phyloP scores from a whole-genome alignment of 2,329 filamentous ascomycete species.

The Xylaria polymorpha region DNA sequence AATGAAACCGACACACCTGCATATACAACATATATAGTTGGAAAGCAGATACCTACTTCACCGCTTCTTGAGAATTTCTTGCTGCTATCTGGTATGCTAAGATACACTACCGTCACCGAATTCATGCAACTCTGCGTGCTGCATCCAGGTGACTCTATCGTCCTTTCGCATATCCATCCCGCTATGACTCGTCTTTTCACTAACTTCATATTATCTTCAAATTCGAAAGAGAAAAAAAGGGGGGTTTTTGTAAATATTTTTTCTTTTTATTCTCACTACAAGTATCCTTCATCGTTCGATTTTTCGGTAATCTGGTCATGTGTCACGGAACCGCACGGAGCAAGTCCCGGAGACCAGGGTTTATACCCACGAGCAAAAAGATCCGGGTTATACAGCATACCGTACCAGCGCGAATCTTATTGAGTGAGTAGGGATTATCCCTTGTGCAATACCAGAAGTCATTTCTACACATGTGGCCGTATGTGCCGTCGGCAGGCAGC shows the following conservation, averaged over 20 bases:
- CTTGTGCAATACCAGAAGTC: not conserved
- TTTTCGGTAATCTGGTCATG: not conserved
- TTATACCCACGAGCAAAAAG: not conserved
- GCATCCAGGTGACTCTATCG: not conserved
- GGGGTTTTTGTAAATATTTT: too few species aligned
- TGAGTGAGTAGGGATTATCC: not conserved
- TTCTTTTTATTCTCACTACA: not conserved
- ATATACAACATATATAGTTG: not conserved
- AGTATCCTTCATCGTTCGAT: not conserved
- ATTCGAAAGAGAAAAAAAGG: too few species aligned
- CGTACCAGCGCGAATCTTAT: not conserved
- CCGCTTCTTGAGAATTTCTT: conserved; percentile 5
- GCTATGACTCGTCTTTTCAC: not conserved
- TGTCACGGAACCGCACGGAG: not conserved
- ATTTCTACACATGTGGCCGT: not conserved
- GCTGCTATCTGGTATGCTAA: not conserved
- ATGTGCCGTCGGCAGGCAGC: too few species aligned
- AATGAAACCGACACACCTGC: not conserved
- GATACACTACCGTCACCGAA: not conserved
- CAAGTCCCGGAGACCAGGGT: not conserved
- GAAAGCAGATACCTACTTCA: not conserved
- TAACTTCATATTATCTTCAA: not conserved
- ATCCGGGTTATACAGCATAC: not conserved
- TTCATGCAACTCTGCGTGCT: not conserved
- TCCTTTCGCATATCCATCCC: not conserved